Conservation (phyloP, 2,329 filamentous ascomycete genomes). For the Coleophoma eucalyptorum region DNA sequence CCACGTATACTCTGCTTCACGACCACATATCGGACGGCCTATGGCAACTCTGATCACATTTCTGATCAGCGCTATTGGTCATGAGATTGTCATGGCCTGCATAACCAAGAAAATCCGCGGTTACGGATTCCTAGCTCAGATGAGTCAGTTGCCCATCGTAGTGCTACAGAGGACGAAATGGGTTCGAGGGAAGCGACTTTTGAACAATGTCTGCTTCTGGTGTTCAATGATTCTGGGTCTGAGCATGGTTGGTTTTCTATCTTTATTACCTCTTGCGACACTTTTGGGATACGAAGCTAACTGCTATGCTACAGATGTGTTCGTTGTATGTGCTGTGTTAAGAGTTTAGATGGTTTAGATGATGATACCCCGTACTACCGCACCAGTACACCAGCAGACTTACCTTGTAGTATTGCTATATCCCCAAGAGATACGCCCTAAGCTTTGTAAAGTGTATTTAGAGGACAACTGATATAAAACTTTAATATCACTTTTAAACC, state of each 20-base stretch:
- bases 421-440: too few relatives aligned
- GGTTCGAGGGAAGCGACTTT: constrained; percentile 68
- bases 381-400: too few relatives aligned
- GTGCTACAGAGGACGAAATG: constrained; percentile 78
- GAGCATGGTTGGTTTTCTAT: constrained; percentile 45
- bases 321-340: too few relatives aligned
- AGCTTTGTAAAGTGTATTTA: too few relatives aligned
- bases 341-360: too few relatives aligned
- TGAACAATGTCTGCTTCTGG: constrained; percentile 93
- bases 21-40: constrained; percentile 69
- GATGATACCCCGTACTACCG: too few relatives aligned
- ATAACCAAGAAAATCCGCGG: constrained; percentile 96
- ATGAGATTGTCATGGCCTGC: constrained; percentile 95
- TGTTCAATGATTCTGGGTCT: constrained; percentile 85
- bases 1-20: constrained; percentile 86
- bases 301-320: too few relatives aligned
- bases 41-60: constrained; percentile 89
- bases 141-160: constrained; percentile 96
- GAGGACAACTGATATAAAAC: too few relatives aligned
- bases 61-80: constrained; percentile 80
- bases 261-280: too few relatives aligned
- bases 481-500: too few relatives aligned
- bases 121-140: constrained; percentile 92
- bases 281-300: too few relatives aligned
- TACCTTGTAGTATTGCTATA: too few relatives aligned